phyloP scores from a whole-genome alignment of 2,329 filamentous ascomycete genomes.

The Fusarium agapanthi region DNA sequence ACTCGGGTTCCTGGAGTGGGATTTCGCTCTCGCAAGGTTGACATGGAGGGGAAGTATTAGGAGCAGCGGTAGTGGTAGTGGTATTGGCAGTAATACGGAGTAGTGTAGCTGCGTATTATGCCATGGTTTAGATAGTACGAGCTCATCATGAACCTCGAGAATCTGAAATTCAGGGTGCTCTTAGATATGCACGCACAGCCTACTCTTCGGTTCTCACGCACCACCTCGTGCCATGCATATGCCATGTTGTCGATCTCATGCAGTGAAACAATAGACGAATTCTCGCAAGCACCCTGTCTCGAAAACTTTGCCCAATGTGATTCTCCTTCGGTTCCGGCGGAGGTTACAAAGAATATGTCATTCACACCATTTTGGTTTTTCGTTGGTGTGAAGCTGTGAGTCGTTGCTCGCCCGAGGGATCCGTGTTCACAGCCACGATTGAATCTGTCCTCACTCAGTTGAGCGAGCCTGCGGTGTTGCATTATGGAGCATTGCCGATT shows the following conservation, averaged over 20 bases:
- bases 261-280: constrained; percentile 18
- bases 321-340: constrained; percentile 9
- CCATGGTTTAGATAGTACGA: constrained; percentile 13
- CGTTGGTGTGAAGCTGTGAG: neutral
- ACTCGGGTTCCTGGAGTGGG: constrained; percentile 55
- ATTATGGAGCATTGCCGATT: neutral
- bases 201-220: neutral
- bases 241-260: constrained; percentile 14
- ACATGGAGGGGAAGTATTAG: constrained; percentile 6
- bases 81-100: neutral
- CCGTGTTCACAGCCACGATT: constrained; percentile 16
- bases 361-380: constrained; percentile 8
- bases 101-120: neutral
- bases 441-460: neutral
- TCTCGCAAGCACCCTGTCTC: constrained; percentile 25
- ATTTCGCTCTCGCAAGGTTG: constrained; percentile 47
- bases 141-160: neutral
- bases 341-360: neutral
- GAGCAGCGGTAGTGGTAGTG: neutral
- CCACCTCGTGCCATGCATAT: constrained; percentile 6
- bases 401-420: constrained; percentile 13
- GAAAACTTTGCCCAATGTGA: neutral
- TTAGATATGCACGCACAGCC: constrained; percentile 19
- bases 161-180: neutral
- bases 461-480: neutral